Evolutionary conservation across 768 basidiomycete species (phyloP).

Genomic region (Lactarius hengduanensis): DNA sequence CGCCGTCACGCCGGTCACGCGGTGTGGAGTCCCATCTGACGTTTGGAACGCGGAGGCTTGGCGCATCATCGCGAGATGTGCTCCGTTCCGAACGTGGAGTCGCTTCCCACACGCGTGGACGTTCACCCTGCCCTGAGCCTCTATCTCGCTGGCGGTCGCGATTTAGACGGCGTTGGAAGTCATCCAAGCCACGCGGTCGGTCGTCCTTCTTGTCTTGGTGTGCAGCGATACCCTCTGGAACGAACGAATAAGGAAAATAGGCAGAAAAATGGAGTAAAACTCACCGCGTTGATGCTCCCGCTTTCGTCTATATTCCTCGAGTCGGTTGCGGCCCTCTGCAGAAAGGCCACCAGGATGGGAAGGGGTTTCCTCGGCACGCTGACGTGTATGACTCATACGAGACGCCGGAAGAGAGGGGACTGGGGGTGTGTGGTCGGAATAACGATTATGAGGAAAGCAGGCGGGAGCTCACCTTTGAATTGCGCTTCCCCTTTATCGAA

Average conservation of each 20-base stretch:
- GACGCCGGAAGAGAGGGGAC: constrained; percentile 75
- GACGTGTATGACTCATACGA: constrained; percentile 57
- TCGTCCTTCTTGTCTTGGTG: constrained; percentile 54
- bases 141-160: constrained; percentile 51
- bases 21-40: constrained; percentile 96
- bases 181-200: constrained; percentile 77
- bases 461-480: constrained; percentile 73
- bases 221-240: constrained; percentile 69
- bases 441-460: neutral
- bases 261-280: neutral
- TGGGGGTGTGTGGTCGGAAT: constrained; percentile 33
- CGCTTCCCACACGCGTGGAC: constrained; percentile 50
- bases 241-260: neutral
- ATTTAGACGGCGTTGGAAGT: constrained; percentile 92
- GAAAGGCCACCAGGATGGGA: constrained; percentile 91
- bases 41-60: constrained; percentile 88
- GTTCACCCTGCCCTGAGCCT: constrained; percentile 30
- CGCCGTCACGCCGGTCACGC: constrained; percentile 51
- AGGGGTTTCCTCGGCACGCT: constrained; percentile 86
- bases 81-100: constrained; percentile 61
- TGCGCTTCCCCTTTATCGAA: constrained; percentile 59
- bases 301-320: constrained; percentile 76
- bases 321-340: constrained; percentile 60
- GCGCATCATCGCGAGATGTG: constrained; percentile 54
- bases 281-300: constrained; percentile 69